phyloP scores from a whole-genome alignment of 2,329 filamentous ascomycete species.

The Colletotrichum chlorophyti region DNA sequence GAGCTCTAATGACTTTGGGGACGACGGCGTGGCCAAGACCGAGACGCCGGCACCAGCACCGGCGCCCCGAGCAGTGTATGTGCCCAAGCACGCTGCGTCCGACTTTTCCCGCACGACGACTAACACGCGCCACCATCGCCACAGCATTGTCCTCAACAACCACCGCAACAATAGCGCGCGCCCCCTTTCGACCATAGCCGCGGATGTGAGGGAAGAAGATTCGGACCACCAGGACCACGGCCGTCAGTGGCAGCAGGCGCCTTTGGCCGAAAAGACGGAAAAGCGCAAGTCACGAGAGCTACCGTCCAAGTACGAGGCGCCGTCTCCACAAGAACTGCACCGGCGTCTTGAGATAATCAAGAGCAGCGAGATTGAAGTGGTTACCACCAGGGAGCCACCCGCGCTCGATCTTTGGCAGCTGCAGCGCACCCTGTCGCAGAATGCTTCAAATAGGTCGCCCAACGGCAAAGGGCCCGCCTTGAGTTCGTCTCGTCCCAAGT shows the following conservation, averaged over 20 bases:
- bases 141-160: conserved; percentile 3
- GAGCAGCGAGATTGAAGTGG: conserved; percentile 24
- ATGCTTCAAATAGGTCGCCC: conserved; percentile 1
- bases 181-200: background rate
- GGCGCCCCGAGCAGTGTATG: conserved; percentile 28
- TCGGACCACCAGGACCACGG: background rate
- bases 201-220: background rate
- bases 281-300: conserved; percentile 1
- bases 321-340: conserved; percentile 18
- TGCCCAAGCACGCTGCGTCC: conserved; percentile 38
- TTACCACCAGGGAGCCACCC: background rate
- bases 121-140: conserved; percentile 25
- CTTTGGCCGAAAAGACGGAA: background rate
- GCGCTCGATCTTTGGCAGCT: background rate
- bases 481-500: conserved; percentile 5
- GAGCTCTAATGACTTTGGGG: conserved; percentile 25
- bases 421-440: conserved; percentile 1
- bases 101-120: conserved; percentile 37
- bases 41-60: background rate
- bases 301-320: conserved; percentile 11
- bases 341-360: conserved; percentile 25
- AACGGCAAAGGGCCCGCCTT: conserved; percentile 1
- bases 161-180: background rate
- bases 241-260: background rate
- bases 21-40: background rate